Base-by-base conservation (phyloP, 2,329 filamentous ascomycete species). In the Fusarium paranaense region DNA sequence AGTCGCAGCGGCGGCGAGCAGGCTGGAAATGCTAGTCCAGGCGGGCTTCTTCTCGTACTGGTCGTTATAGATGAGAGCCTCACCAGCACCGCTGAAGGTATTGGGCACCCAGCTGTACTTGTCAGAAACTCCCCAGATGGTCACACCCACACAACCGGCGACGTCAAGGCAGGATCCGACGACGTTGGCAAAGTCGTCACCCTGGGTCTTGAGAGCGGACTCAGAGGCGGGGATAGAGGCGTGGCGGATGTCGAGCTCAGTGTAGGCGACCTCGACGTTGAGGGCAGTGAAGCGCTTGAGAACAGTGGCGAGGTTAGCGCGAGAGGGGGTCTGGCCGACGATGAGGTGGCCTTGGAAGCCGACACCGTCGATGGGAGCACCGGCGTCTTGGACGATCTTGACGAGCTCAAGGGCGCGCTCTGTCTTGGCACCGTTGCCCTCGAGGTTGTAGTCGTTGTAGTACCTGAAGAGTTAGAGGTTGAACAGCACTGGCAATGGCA, bases 301-400 rank as follows among this genome's bases (percentile, higher is more conserved):
- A 16, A 86, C 85, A 0, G 83, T 82, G 35, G 83, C 82, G 52
- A 88, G 83, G 14, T 82, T 81, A 38, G 82, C 81, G 71, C 86
- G 84, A 47, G 79, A 81, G 0, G 89, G 87, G 2, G 87, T 85
- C n/a, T 79, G 75, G 75, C 89, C 88, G 9, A 88, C 87, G 65
- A 89, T 87, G 61, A 92, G 86, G 80, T 93, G 91, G 8, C 83
- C 86, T 78, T 93, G 90, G 75, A 92, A 83, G 16, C 91, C 90
- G 6, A 92, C 85, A 62, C 90, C 90, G 71, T 92, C 88, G 71
- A 92, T 90, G 66, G 86, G 87, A n/a, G 86, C 85, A 16, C 88
- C 87, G 9, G 86, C 84, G 5, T 81, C 75, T 74, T 87, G 82
- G 59, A 89, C 73, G 27, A 85, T 80, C 67, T 83, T 77, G 66